Evolutionary conservation across 768 basidiomycete species (phyloP).

Genomic region (Psilocybe azurescens): DNA sequence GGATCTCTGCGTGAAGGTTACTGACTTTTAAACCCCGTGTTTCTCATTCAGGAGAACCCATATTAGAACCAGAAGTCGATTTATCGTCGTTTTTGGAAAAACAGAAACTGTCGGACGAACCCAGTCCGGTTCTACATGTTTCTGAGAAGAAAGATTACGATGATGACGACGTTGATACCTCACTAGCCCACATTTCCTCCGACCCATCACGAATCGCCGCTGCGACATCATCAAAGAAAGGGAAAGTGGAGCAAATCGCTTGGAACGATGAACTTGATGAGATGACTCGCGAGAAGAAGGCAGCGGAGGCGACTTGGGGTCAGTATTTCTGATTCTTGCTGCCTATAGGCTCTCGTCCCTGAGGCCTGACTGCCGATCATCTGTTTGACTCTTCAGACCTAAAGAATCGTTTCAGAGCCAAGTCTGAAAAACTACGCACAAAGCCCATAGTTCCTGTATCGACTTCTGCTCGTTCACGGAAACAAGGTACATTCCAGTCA

Average conservation of each 20-base stretch:
- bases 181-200: constrained; percentile 57
- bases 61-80: constrained; percentile 76
- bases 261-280: constrained; percentile 74
- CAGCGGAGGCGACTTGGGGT: constrained; percentile 82
- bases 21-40: no score
- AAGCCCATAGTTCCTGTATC: constrained; percentile 33
- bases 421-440: constrained; percentile 51
- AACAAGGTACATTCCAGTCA: constrained; percentile 39
- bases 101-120: constrained; percentile 54
- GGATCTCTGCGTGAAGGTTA: no score
- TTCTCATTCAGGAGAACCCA: constrained; percentile 57
- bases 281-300: constrained; percentile 70
- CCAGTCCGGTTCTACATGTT: constrained; percentile 25
- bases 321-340: no score
- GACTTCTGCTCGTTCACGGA: constrained; percentile 35
- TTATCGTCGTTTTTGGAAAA: constrained; percentile 67
- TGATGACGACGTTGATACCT: constrained; percentile 65
- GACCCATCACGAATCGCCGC: constrained; percentile 19
- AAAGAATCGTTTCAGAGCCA: constrained; percentile 61
- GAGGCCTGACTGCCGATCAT: no score
- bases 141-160: constrained; percentile 40
- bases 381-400: constrained; percentile 46
- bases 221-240: constrained; percentile 49
- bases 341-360: no score
- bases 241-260: constrained; percentile 69